These are phyloP conservation scores for Isoetes taiwanensis DNA, from an alignment of 75 land plant species.

Conservation along the genomic window DNA sequence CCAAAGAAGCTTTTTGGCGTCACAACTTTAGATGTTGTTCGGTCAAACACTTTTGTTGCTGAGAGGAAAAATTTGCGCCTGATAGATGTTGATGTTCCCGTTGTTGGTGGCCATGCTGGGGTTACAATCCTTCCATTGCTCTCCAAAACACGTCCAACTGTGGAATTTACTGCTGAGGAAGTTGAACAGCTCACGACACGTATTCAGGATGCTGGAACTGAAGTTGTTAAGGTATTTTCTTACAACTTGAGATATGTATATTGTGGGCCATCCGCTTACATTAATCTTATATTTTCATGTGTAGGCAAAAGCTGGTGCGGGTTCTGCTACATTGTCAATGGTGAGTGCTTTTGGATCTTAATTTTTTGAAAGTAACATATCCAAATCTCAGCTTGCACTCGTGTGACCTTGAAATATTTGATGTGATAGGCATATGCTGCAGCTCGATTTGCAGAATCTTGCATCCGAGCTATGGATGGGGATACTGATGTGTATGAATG, in stretches of 20 bases:
- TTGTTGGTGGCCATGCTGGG: constrained; percentile 82
- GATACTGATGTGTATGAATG: constrained; percentile 73
- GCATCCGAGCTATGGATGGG: constrained; percentile 76
- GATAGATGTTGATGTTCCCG: constrained; percentile 83
- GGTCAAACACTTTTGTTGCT: constrained; percentile 83
- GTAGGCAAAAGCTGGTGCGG: constrained; percentile 71
- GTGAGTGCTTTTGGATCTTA: neutral
- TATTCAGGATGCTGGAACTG: constrained; percentile 78
- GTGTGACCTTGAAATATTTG: neutral
- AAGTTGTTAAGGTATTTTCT: constrained; percentile 44
- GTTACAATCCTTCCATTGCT: constrained; percentile 72
- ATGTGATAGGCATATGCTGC: constrained; percentile 58
- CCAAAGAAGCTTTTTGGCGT: constrained; percentile 82
- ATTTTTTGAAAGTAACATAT: neutral
- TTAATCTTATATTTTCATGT: neutral
- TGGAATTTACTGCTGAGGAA: constrained; percentile 62
- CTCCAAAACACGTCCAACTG: constrained; percentile 61
- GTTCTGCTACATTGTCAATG: constrained; percentile 86
- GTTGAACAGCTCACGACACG: constrained; percentile 54
- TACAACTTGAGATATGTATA: neutral
- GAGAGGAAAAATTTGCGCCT: constrained; percentile 61
- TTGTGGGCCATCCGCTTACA: neutral
- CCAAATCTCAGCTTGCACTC: neutral
- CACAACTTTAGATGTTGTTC: constrained; percentile 75
- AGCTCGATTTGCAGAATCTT: constrained; percentile 80